Base-by-base conservation (phyloP, 306 rosid species). In the Fragaria iinumae region DNA sequence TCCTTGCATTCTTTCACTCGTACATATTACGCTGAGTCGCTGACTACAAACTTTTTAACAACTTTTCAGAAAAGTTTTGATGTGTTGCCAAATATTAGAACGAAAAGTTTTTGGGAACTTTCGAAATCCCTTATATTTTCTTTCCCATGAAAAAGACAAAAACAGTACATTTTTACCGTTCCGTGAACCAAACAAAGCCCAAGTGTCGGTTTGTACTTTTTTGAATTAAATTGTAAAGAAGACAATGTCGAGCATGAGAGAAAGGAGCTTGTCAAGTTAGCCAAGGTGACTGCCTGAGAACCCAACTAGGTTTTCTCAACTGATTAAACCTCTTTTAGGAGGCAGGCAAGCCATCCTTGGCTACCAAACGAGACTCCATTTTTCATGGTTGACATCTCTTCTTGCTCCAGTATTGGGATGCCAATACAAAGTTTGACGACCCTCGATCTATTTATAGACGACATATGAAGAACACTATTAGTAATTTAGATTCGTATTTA, bases 351-450 rank as follows among this genome's bases (percentile, higher is more conserved):
- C 49, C 62, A 71, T 49, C 62, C 62, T 49, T 49, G 75, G 75
- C 75, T 49, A 71, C 63, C 75, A 71, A 49, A 71, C 62, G 10
- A 49, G 27, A 41, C 47, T 71, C 47, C 29, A 29, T 49, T 16
- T 49, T 48, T 18, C 75, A 71, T 71, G 75, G 2, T 71, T 32
- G 62, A 49, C 63, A 69, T 69, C 73, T 71, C 75, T 71, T 71
- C 75, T 16, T 71, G 1, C 63, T 71, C n/a, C 62, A 49, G 34
- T 32, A 32, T 32, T 18, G 62, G 16, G 62, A 71, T 69, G 43
- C 74, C 41, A 44, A 69, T 69, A 70, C 43, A 48, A 3, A 27
- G 62, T 4, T 49, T 20, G 20, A 23, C 60, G 52, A 50, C 17
- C 29, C 45, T 32, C 34, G 34, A 32, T 49, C 45, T 71, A 71